Evolutionary conservation across 2,329 filamentous ascomycete species (phyloP).

Genomic region (Periglandula ipomoeae): DNA sequence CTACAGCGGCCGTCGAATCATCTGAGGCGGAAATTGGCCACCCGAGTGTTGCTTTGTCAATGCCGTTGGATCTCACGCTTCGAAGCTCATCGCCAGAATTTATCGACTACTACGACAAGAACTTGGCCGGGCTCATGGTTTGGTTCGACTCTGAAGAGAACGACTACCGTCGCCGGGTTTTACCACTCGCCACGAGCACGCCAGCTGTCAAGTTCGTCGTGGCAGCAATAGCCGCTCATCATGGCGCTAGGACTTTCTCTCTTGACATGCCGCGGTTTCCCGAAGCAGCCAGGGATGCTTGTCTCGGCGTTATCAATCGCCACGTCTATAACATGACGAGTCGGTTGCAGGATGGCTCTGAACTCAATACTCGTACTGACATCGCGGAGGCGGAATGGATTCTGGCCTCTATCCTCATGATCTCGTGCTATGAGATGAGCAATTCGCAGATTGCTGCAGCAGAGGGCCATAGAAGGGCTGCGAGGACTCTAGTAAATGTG

Average conservation of each 20-base stretch:
- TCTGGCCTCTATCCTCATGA: slow-evolving; percentile 21
- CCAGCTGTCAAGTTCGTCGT: slow-evolving; percentile 20
- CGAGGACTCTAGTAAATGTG: slow-evolving; percentile 19
- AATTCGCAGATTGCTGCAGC: slow-evolving; percentile 16
- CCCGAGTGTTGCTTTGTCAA: background rate
- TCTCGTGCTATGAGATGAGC: slow-evolving; percentile 22
- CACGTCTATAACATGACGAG: slow-evolving; percentile 17
- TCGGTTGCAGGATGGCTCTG: slow-evolving; percentile 13
- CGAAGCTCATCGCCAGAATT: slow-evolving; percentile 14
- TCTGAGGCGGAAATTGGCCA: background rate
- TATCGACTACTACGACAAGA: slow-evolving; percentile 20
- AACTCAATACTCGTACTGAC: slow-evolving; percentile 15
- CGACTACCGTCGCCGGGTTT: slow-evolving; percentile 18
- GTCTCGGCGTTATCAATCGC: slow-evolving; percentile 15
- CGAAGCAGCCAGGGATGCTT: slow-evolving; percentile 19
- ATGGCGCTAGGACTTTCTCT: slow-evolving; percentile 15
- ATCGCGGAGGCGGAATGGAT: slow-evolving; percentile 20
- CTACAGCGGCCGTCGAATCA: too few species aligned
- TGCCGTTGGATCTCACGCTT: slow-evolving; percentile 11
- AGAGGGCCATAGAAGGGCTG: slow-evolving; percentile 19
- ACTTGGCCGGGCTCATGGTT: slow-evolving; percentile 21
- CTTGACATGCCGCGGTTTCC: slow-evolving; percentile 15
- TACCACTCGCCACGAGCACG: slow-evolving; percentile 16
- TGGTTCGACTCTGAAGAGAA: slow-evolving; percentile 22
- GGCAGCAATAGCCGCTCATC: slow-evolving; percentile 19